Conservation (phyloP, 352 stramenopile species). For the Phytopythium helicoides region DNA sequence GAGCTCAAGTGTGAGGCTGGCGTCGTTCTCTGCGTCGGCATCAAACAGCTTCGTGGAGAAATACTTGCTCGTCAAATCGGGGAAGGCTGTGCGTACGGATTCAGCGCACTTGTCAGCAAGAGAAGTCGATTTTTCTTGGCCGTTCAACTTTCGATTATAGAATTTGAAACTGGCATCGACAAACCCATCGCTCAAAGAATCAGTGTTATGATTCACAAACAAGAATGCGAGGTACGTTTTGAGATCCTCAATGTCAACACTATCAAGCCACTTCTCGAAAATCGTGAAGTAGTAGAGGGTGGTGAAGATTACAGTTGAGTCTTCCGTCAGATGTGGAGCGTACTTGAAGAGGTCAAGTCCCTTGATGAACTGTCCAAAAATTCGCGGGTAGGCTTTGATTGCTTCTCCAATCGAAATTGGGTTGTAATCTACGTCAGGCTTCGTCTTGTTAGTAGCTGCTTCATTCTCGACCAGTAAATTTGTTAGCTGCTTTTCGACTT, state of each 20-base stretch:
- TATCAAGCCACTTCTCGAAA: neutral
- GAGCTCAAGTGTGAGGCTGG: slow-evolving; percentile 70
- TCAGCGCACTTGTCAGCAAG: slow-evolving; percentile 32
- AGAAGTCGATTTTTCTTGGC: slow-evolving; percentile 8
- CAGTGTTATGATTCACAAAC: slow-evolving; percentile 29
- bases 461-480: neutral
- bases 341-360: slow-evolving; percentile 5
- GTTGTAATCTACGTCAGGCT: slow-evolving; percentile 5
- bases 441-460: neutral
- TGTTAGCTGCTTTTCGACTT: slow-evolving; percentile 2
- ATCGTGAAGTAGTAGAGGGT: slow-evolving; percentile 6
- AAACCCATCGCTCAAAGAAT: slow-evolving; percentile 54
- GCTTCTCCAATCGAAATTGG: neutral
- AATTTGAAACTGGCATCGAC: slow-evolving; percentile 85
- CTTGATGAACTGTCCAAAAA: slow-evolving; percentile 1
- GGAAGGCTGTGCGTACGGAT: slow-evolving; percentile 16
- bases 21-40: slow-evolving; percentile 44
- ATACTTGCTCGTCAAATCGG: slow-evolving; percentile 55
- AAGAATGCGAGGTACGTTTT: slow-evolving; percentile 48
- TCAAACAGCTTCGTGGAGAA: slow-evolving; percentile 82
- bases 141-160: slow-evolving; percentile 66
- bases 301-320: slow-evolving; percentile 5
- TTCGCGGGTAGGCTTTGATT: neutral
- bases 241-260: slow-evolving; percentile 32
- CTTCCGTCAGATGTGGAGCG: neutral